Conservation (phyloP, 768 basidiomycete species). For the Tylopilus sp. region DNA sequence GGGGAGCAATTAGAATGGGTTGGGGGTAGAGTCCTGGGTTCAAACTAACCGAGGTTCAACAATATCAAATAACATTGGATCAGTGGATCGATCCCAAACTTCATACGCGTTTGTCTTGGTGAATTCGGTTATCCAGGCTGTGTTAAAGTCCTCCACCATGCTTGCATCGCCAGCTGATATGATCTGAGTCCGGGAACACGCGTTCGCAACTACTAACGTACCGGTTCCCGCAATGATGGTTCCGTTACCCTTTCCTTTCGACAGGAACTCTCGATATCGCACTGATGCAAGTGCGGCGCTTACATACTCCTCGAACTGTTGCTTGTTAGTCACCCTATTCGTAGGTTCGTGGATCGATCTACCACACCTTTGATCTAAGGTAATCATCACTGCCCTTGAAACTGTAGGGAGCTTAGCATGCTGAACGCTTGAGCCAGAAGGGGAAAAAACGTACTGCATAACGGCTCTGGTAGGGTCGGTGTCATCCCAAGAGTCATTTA, state of each 20-base stretch:
- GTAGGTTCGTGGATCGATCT: neutral
- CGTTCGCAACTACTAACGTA: constrained; percentile 11
- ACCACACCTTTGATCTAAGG: constrained; percentile 71
- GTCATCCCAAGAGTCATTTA: constrained; percentile 77
- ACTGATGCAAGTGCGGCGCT: constrained; percentile 83
- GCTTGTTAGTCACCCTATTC: neutral
- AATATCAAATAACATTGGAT: constrained; percentile 92
- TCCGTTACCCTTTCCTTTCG: constrained; percentile 59
- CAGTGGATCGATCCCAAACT: constrained; percentile 88
- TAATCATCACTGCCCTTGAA: constrained; percentile 98
- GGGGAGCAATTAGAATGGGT: neutral
- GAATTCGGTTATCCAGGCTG: constrained; percentile 86
- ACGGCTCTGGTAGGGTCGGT: constrained; percentile 53
- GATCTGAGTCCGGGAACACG: constrained; percentile 20
- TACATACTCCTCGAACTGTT: constrained; percentile 88
- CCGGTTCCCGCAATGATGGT: constrained; percentile 66
- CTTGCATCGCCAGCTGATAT: constrained; percentile 49
- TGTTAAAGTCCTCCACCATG: constrained; percentile 78
- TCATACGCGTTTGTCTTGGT: constrained; percentile 83
- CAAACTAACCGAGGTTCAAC: constrained; percentile 76
- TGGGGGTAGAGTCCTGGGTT: neutral
- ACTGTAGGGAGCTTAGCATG: constrained; percentile 36
- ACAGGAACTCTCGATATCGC: constrained; percentile 84
- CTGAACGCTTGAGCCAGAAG: neutral
- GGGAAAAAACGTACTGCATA: constrained; percentile 55